Conservation (phyloP, 495 filamentous ascomycete genomes). For the Polyplosphaeria fusca region DNA sequence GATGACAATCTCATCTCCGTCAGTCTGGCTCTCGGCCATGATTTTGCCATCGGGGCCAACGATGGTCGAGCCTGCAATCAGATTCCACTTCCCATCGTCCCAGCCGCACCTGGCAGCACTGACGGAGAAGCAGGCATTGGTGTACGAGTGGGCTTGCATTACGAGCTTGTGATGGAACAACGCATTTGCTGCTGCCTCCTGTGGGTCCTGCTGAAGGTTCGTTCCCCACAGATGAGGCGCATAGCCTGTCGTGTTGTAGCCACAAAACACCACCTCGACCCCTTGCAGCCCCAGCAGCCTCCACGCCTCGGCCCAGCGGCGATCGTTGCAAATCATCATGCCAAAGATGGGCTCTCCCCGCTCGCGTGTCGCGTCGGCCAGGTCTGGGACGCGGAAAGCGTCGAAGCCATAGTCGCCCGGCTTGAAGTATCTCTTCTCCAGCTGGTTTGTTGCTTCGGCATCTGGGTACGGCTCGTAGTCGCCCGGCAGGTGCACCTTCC, state of each 20-base stretch:
- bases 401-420: slow-evolving; percentile 49
- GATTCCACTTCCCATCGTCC: slow-evolving; percentile 46
- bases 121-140: slow-evolving; percentile 49
- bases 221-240: slow-evolving; percentile 47
- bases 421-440: slow-evolving; percentile 53
- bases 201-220: slow-evolving; percentile 40
- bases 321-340: slow-evolving; percentile 53
- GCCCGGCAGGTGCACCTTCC: slow-evolving; percentile 52
- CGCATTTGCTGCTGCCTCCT: slow-evolving; percentile 44
- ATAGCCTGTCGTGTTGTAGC: slow-evolving; percentile 50
- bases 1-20: slow-evolving; percentile 48
- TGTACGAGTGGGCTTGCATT: slow-evolving; percentile 48
- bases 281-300: slow-evolving; percentile 48
- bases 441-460: slow-evolving; percentile 47
- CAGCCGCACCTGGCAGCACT: slow-evolving; percentile 46
- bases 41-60: slow-evolving; percentile 49
- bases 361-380: slow-evolving; percentile 31
- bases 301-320: slow-evolving; percentile 51
- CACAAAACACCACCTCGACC: slow-evolving; percentile 47
- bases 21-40: slow-evolving; percentile 44
- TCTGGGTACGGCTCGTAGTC: slow-evolving; percentile 48
- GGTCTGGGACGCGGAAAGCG: slow-evolving; percentile 48
- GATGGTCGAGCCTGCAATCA: slow-evolving; percentile 51
- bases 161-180: slow-evolving; percentile 49
- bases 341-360: slow-evolving; percentile 48